Base-by-base conservation (phyloP, 2,329 filamentous ascomycete species). In the Knufia fluminis region DNA sequence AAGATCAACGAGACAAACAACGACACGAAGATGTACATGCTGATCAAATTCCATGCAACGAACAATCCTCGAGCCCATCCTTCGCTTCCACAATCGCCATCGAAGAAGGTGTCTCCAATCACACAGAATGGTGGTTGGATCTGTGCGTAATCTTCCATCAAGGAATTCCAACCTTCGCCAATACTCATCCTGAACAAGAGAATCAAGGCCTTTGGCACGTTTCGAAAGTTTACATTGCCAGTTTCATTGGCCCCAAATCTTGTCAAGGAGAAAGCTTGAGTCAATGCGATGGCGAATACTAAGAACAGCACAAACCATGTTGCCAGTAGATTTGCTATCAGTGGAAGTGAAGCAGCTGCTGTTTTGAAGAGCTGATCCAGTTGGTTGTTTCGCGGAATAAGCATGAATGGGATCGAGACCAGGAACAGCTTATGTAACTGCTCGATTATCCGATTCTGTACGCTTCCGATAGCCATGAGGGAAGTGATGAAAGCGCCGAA, bases 1-100 rank as follows among this genome's bases (percentile, higher is more conserved):
- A 94, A 98, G 59, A 98, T 98, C 65, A 98, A 81, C 43, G 92
- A 98, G 52, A 98, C 91, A 66, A 98, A 98, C 63, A 98, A 72
- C 62, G 91, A 96, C 63, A 97, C 91, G 62, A 98, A 98, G 61
- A 98, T 94, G 70, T 98, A 98, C 92, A 98, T 98, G 85, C 91
- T 97, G 68, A 98, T 78, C 61, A 98, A 91, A 71, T 98, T 98
- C 92, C 92, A 98, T 3, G 85, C 80, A 51, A 97, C 89, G 71
- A 98, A 98, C 8, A 98, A 74, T 28, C 82, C 80, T 46, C 89
- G 78, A 6, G 92, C 89, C 89, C 92, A 98, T 33, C 81, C 78
- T 45, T 82, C 78, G 68, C 91, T 95, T 51, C 92, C 92, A 62
- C 92, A 98, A 68, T 98, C 94, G 60, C 88, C 92, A 36, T 86